Base-by-base conservation (phyloP, 169 alveolate species). In the Ichthyophthirius multifiliis region DNA sequence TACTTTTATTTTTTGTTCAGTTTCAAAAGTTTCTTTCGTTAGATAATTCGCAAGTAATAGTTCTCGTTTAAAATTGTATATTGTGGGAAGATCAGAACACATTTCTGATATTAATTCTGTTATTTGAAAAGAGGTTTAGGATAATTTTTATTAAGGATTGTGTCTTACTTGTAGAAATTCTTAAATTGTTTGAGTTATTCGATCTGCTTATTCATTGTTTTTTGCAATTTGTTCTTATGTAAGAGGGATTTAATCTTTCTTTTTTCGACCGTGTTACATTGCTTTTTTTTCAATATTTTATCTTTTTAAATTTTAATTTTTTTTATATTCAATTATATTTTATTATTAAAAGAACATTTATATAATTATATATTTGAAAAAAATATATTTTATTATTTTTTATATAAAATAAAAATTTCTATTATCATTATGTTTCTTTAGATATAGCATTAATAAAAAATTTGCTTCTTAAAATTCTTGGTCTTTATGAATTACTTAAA, bases 1-100 rank as follows among this genome's bases (percentile, higher is more conserved):
- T 10, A 62, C 13, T 41, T 81, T 48, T 12, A 32, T 31, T 23
- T 45, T 4, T 15, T 46, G 30, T 15, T 45, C 39, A 1, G 63
- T 45, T 12, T 30, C 63, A 10, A 23, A 27, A 3, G 10, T 20
- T 44, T 62, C 55, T 73, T 73, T 55, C 20, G 37, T 31, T 15
- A 55, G 12, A 41, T 46, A 48, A 9, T 48, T 13, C 5, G 41
- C 73, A 20, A 47, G 37, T 15, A 81, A 55, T 48, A 81, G 30
- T 71, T 81, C 86, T 71, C 86, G 63, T 74, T 76, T 67, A 43
- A 47, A 81, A 45, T 81, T 81, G 43, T 81, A 81, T 27, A 81
- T 73, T 16, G 80, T 71, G 2, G 82, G 76, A 20, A 81, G 71
- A 18, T 81, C 86, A n/a, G 86, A 76, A 34, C 86, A 81, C 75